Conservation (phyloP, 345 rosid species). For the Pseudoturritis turrita region DNA sequence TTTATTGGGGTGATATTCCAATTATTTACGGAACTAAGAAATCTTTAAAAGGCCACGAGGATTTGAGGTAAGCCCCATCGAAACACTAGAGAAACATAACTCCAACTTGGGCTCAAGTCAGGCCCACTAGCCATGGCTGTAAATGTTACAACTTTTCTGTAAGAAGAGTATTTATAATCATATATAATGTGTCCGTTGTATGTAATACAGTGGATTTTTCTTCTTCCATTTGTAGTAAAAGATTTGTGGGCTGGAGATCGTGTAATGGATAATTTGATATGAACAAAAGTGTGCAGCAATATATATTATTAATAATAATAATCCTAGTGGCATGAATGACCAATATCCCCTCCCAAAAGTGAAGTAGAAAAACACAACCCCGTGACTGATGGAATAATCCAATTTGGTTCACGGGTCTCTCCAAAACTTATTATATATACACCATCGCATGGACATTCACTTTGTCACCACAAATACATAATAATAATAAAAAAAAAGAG, state of each 20-base stretch:
- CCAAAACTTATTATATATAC: neutral
- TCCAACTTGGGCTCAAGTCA: neutral
- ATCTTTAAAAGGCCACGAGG: neutral
- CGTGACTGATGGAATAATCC: slow-evolving; percentile 4
- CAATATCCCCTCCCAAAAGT: neutral
- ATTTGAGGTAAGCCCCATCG: neutral
- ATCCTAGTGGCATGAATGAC: neutral
- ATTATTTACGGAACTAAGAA: neutral
- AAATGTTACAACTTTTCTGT: too few species aligned
- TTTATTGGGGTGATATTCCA: neutral
- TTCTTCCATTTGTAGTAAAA: neutral
- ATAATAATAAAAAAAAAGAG: neutral
- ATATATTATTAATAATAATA: neutral
- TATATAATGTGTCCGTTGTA: neutral
- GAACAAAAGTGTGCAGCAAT: neutral
- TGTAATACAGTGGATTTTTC: neutral
- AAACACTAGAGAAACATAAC: neutral
- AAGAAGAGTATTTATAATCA: neutral
- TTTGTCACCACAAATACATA: slow-evolving; percentile 10
- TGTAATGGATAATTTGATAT: neutral
- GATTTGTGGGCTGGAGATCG: neutral
- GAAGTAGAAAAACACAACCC: neutral
- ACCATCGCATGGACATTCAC: neutral
- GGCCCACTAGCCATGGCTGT: too few species aligned
- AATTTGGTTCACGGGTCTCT: slow-evolving; percentile 13